Percentiles rank a stretch among this genome's conserved stretches.
phyloP scores from a whole-genome alignment of 2,329 filamentous ascomycete species.

The Ascocoryne sarcoides region DNA sequence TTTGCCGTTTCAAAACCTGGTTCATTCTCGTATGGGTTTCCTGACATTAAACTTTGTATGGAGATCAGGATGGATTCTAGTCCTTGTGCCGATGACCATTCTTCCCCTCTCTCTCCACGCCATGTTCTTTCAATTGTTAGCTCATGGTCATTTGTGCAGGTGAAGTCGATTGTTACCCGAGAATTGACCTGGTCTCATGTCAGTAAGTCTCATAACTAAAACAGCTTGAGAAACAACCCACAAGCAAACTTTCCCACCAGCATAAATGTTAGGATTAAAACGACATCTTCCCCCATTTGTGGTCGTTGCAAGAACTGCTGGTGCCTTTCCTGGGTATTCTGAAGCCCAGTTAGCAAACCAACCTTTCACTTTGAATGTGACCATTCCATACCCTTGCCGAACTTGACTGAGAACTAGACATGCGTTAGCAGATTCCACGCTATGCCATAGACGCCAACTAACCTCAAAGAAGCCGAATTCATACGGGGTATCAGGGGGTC shows the following conservation, averaged over 20 bases:
- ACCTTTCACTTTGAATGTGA: neutral
- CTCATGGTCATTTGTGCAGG: neutral
- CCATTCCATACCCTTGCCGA: constrained; percentile 56
- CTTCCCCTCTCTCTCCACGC: constrained; percentile 80
- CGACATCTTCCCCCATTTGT: constrained; percentile 83
- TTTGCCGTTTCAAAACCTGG: constrained; percentile 81
- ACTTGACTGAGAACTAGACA: constrained; percentile 65
- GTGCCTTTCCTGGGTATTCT: constrained; percentile 75
- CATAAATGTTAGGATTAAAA: constrained; percentile 97
- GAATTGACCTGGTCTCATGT: constrained; percentile 57
- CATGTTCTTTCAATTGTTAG: constrained; percentile 60
- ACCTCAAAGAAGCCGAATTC: constrained; percentile 98
- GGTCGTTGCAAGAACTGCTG: constrained; percentile 58
- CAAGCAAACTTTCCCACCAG: constrained; percentile 85
- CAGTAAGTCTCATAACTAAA: constrained; percentile 7
- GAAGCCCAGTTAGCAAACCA: constrained; percentile 6
- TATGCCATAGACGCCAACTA: constrained; percentile 19
- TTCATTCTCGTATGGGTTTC: constrained; percentile 92
- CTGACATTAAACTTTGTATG: constrained; percentile 91
- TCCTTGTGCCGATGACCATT: constrained; percentile 95
- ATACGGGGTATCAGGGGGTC: constrained; percentile 89
- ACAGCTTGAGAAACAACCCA: constrained; percentile 38
- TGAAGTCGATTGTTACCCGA: constrained; percentile 51
- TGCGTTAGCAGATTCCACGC: constrained; percentile 22
- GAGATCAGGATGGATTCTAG: constrained; percentile 90